Evolutionary conservation across 352 stramenopile genomes (phyloP).

Genomic region (Phytophthora megakarya): DNA sequence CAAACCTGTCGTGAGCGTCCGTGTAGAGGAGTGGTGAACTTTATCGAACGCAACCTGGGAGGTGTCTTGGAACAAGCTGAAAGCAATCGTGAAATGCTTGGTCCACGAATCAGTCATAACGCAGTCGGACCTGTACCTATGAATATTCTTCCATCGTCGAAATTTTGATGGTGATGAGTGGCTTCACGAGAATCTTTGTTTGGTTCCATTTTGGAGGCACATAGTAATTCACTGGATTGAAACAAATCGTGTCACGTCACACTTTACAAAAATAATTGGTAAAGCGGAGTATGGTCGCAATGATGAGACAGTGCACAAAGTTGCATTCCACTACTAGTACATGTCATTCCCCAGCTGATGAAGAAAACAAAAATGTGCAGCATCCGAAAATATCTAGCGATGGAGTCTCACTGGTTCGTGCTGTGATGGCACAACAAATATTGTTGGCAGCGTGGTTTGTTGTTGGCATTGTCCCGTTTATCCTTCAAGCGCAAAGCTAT

Average conservation of each 20-base stretch:
- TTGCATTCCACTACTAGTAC: neutral
- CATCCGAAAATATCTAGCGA: neutral
- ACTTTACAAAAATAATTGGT: no score
- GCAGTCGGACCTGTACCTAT: neutral
- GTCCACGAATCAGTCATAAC: neutral
- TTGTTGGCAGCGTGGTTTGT: slow-evolving; percentile 4
- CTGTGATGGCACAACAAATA: neutral
- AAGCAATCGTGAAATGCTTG: neutral
- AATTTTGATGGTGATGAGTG: no score
- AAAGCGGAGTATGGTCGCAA: no score
- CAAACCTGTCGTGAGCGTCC: slow-evolving; percentile 4
- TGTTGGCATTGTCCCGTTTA: neutral
- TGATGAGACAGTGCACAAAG: neutral
- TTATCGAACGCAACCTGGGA: slow-evolving; percentile 12
- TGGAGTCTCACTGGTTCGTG: neutral
- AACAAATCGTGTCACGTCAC: no score
- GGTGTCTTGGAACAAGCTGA: neutral
- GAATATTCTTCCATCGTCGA: neutral
- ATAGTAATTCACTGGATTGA: no score
- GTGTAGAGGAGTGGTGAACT: neutral
- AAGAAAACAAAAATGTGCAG: neutral
- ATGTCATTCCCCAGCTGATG: neutral
- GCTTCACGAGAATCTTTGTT: no score
- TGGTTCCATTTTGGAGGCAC: no score
- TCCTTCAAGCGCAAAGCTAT: slow-evolving; percentile 8